Conservation (phyloP, 2,329 filamentous ascomycete species). For the Exophiala aquamarina region DNA sequence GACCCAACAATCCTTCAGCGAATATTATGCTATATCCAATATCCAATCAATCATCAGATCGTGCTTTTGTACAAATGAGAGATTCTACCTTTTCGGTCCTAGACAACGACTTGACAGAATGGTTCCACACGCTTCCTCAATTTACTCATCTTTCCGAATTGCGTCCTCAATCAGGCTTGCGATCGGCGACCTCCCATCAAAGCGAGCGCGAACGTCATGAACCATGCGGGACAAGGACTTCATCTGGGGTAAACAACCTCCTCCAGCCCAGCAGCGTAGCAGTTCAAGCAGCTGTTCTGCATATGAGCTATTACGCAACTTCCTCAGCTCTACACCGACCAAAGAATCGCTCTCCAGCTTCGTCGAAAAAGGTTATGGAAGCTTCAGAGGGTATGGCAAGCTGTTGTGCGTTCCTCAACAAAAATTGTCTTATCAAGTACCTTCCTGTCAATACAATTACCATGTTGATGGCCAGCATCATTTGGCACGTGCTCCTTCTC, state of each 20-base stretch:
- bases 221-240: no score
- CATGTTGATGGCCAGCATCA: constrained; percentile 11
- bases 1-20: neutral
- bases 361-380: neutral
- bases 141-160: neutral
- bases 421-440: constrained; percentile 5
- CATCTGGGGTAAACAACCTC: no score
- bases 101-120: constrained; percentile 3
- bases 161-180: no score
- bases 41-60: constrained; percentile 1
- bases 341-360: neutral
- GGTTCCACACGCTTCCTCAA: constrained; percentile 2
- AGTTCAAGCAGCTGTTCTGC: constrained; percentile 8
- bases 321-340: constrained; percentile 10
- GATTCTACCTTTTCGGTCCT: neutral
- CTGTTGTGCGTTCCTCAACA: constrained; percentile 4
- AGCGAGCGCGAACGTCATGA: no score
- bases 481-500: constrained; percentile 2
- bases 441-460: constrained; percentile 8
- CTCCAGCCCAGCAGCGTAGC: constrained; percentile 3
- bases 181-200: no score
- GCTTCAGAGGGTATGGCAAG: constrained; percentile 3
- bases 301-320: constrained; percentile 7
- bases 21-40: constrained; percentile 6
- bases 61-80: neutral